phyloP scores from a whole-genome alignment of 208 protist genomes.

The Wallacemonas collosoma region DNA sequence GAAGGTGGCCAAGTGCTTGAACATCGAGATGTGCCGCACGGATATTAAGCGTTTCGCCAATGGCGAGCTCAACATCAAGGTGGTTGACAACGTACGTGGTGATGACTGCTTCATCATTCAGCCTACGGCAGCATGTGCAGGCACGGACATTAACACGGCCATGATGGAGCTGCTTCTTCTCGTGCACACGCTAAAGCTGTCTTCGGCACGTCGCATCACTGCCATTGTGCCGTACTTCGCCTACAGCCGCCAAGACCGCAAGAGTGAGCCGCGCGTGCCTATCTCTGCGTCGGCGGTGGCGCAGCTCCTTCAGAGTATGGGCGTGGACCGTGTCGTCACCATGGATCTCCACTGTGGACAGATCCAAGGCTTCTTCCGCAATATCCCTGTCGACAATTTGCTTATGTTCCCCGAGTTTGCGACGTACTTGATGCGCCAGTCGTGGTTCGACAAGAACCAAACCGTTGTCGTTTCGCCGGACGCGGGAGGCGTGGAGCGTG shows the following conservation, averaged over 20 bases:
- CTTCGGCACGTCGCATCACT: constrained; percentile 93
- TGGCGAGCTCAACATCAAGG: constrained; percentile 91
- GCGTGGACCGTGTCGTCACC: constrained; percentile 94
- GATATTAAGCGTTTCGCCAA: constrained; percentile 92
- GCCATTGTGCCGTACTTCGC: constrained; percentile 97
- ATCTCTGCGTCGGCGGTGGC: constrained; percentile 96
- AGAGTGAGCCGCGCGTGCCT: constrained; percentile 94
- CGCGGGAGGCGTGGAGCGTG: constrained; percentile 95
- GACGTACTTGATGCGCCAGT: constrained; percentile 80
- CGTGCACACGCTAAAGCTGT: constrained; percentile 89
- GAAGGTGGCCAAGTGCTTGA: constrained; percentile 80
- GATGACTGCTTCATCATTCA: constrained; percentile 97
- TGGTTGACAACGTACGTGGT: constrained; percentile 95
- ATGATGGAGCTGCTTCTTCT: constrained; percentile 93
- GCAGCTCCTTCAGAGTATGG: constrained; percentile 93
- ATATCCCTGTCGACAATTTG: constrained; percentile 95
- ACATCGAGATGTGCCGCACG: constrained; percentile 73
- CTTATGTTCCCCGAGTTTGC: constrained; percentile 91
- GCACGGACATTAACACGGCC: constrained; percentile 85
- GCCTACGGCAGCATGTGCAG: constrained; percentile 70
- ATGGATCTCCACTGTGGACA: constrained; percentile 95
- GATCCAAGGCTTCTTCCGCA: constrained; percentile 96
- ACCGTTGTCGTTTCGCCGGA: constrained; percentile 96
- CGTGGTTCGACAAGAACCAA: constrained; percentile 76
- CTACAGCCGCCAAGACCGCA: constrained; percentile 96